Conservation (phyloP, 768 basidiomycete genomes). For the Royoungia palumana region DNA sequence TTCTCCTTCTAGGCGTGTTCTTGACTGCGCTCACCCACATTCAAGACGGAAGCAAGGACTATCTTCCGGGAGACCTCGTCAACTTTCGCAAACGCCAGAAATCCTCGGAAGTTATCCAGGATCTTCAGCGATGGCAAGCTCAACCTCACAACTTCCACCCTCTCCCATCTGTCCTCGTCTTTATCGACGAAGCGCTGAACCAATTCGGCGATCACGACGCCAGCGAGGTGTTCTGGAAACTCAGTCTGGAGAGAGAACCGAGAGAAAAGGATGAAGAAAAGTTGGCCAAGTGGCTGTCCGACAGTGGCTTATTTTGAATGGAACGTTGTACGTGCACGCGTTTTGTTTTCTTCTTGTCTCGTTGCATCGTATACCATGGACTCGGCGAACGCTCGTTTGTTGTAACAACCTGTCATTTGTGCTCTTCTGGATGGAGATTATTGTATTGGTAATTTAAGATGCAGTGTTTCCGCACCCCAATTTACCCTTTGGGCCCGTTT, state of each 20-base stretch:
- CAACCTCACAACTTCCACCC: conserved; percentile 53
- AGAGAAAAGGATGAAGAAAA: conserved; percentile 53
- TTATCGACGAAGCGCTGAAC: conserved; percentile 40
- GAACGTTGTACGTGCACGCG: not conserved
- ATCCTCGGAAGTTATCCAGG: conserved; percentile 52
- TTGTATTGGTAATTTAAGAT: conserved; percentile 12
- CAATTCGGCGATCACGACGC: conserved; percentile 33
- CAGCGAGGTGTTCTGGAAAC: conserved; percentile 39
- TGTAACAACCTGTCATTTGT: not conserved
- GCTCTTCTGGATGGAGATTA: not conserved
- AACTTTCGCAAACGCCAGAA: conserved; percentile 58
- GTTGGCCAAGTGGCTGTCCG: conserved; percentile 39
- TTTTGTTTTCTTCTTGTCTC: not conserved
- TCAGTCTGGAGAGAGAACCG: conserved; percentile 51
- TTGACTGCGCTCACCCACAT: conserved; percentile 58
- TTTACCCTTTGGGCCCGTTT: too few species aligned
- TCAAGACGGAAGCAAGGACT: conserved; percentile 58
- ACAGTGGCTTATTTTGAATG: conserved; percentile 37
- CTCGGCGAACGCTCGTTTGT: not conserved
- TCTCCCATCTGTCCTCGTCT: conserved; percentile 42
- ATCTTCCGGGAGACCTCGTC: conserved; percentile 44
- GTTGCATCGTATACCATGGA: too few species aligned
- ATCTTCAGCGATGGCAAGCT: conserved; percentile 55
- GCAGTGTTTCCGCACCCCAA: not conserved
- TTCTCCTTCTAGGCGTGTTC: conserved; percentile 45